Base-by-base conservation (phyloP, 345 rosid genomes). In the Pistacia integerrima region DNA sequence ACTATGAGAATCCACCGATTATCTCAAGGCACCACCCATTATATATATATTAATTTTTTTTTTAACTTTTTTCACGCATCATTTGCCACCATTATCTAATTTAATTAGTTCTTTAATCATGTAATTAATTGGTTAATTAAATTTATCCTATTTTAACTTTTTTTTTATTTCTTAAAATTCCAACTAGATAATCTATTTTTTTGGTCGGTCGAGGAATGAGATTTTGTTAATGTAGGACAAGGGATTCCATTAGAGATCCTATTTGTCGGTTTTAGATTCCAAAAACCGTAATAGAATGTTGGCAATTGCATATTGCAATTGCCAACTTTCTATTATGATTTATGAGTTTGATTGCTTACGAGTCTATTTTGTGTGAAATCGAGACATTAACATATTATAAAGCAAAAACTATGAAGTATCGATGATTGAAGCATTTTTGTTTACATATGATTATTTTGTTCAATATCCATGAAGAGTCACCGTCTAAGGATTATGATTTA, bases 1-100 rank as follows among this genome's bases (percentile, higher is more conserved):
- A 84, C 87, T 72, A 72, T 30, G 10, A 81, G 78, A 77, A 78
- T 80, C 80, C 56, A 11, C 87, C 91, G 79, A 76, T 65, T 82
- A 74, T 68, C 60, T 20, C 51, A 62, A 51, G 74, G 80, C 83
- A 70, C 22, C 56, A 25, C 11, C 38, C 64, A 68, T 77, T 56
- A 33, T 59, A 12, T 57, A 25, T 30, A 48, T 25, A 25, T 25
- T 66, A 56, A 72, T 57, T 30, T 73, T 30, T 73, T 30, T 82
- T 78, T 73, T 55, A 17, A 14, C 83, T 78, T 80, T 83, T 75
- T 83, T 18, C 58, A 62, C 75, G 59, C 77, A 12, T 77, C 76
- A 80, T 66, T 51, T 69, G 65, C 67, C 82, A 81, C 76, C 78
- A 36, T 62, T 3, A 49, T 73, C 48, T 71, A 49, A 51, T 55